Evolutionary conservation across 2,329 filamentous ascomycete species (phyloP), one percentile per base, ranked within the genome.

Genomic region (Fusarium compactum): DNA sequence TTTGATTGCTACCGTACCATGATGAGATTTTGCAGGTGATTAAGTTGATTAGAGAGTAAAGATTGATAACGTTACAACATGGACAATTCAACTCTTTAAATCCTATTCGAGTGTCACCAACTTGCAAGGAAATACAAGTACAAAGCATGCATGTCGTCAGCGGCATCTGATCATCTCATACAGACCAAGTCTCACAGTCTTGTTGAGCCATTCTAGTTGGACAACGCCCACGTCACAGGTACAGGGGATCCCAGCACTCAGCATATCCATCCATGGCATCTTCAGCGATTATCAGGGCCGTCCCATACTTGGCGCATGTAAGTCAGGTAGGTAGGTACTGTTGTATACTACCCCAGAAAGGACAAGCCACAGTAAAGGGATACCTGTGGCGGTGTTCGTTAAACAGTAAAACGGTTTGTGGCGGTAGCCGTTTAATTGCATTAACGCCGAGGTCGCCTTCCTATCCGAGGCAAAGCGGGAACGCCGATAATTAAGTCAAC

Each of bases 391-490:
- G 58, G 41, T 50, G 56, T 22, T 34, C 25, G 11, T 51, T 44
- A 18, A 44, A 32, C 34, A 18, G 29, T 6, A 55, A 34, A 51
- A 29, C 38, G 57, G 41, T 24, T n/a, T 20, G 30, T 52, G 32
- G 48, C 41, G 45, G 41, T 30, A 34, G 14, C 11, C 40, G 67
- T 46, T 46, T 74, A 70, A 61, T 51, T 73, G 63, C 69, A 75
- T 75, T 66, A 57, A 25, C 32, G 57, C 71, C 62, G 61, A 71
- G 56, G 58, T 62, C 62, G 50, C 41, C 61, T 46, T 52, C 22
- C 62, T 73, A 72, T 65, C 73, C 74, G 69, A 74, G 73, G 74
- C 58, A 69, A 66, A 54, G 65, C 60, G 70, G 64, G 50, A 48
- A 61, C 58, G 43, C 62, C 55, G 63, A 72, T 71, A 69, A 30